Evolutionary conservation across 805 yeast genomes (phyloP).

Genomic region (Alloascoidea africana): DNA sequence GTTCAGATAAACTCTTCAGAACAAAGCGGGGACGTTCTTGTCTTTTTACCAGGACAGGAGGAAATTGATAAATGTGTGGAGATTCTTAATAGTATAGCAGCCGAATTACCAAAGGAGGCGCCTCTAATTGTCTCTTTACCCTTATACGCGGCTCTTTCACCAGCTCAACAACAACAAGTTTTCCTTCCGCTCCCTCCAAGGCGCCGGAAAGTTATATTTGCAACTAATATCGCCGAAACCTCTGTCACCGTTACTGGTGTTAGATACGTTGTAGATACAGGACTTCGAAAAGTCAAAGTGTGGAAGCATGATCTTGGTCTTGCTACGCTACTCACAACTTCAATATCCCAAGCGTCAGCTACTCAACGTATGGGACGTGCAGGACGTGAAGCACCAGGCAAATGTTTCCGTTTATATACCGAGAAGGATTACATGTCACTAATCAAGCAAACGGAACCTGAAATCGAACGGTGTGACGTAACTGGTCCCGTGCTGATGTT

Average conservation of each 20-base stretch:
- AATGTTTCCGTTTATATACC: conserved; percentile 70
- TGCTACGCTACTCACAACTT: conserved; percentile 83
- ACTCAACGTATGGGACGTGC: conserved; percentile 96
- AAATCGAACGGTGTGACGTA: conserved; percentile 75
- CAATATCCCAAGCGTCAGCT: conserved; percentile 90
- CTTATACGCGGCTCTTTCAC: conserved; percentile 86
- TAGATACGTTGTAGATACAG: conserved; percentile 83
- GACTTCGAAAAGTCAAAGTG: conserved; percentile 82
- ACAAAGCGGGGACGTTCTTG: conserved; percentile 79
- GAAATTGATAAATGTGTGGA: conserved; percentile 81
- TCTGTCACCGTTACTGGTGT: conserved; percentile 94
- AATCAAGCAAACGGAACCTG: conserved; percentile 80
- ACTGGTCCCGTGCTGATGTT: conserved; percentile 73
- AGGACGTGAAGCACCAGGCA: conserved; percentile 94
- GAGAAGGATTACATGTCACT: conserved; percentile 48
- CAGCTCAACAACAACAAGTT: conserved; percentile 68
- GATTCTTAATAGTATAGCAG: conserved; percentile 42
- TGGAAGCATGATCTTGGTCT: conserved; percentile 90
- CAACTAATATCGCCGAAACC: conserved; percentile 96
- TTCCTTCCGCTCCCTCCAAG: conserved; percentile 50
- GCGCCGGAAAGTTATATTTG: conserved; percentile 72
- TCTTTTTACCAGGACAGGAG: conserved; percentile 92
- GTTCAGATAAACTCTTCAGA: conserved; percentile 71
- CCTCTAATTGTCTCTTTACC: conserved; percentile 72
- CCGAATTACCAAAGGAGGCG: conserved; percentile 54